phyloP scores from a whole-genome alignment of 306 rosid genomes.

The Betula pendula region DNA sequence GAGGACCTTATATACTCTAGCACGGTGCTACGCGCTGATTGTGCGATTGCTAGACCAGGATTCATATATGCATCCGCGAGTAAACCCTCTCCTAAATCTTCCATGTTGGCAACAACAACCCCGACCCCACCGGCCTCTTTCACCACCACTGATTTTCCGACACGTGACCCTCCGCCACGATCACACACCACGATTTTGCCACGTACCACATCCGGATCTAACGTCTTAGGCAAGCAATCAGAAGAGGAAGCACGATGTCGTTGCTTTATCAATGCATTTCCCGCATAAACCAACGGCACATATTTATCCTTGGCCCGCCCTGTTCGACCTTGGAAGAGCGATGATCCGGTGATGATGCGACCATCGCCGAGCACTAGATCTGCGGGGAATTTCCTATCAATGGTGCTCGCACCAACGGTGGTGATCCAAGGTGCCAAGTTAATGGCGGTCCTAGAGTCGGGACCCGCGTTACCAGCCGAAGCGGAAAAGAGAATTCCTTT shows the following conservation, averaged over 20 bases:
- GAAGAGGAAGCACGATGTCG: too few relatives aligned
- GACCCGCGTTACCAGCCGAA: constrained; percentile 16
- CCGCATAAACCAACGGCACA: constrained; percentile 13
- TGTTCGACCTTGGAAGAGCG: background rate
- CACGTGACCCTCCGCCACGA: background rate
- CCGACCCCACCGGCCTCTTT: constrained; percentile 23
- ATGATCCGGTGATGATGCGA: constrained; percentile 12
- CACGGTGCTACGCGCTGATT: constrained; percentile 7
- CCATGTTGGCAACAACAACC: background rate
- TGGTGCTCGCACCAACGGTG: constrained; percentile 28
- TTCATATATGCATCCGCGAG: background rate
- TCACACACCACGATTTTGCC: constrained; percentile 23
- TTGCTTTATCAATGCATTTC: background rate
- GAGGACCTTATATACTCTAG: background rate
- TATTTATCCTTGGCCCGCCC: background rate
- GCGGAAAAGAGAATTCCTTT: constrained; percentile 25
- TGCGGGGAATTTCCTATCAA: constrained; percentile 24
- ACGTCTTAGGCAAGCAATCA: background rate
- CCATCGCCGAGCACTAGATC: constrained; percentile 26
- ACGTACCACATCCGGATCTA: background rate
- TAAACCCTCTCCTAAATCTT: background rate
- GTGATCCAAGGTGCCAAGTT: constrained; percentile 32
- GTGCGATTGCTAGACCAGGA: constrained; percentile 14
- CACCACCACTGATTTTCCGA: background rate
- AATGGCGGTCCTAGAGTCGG: background rate